Base-by-base conservation (phyloP, 257 asterid genomes). In the Scutellaria minor region DNA sequence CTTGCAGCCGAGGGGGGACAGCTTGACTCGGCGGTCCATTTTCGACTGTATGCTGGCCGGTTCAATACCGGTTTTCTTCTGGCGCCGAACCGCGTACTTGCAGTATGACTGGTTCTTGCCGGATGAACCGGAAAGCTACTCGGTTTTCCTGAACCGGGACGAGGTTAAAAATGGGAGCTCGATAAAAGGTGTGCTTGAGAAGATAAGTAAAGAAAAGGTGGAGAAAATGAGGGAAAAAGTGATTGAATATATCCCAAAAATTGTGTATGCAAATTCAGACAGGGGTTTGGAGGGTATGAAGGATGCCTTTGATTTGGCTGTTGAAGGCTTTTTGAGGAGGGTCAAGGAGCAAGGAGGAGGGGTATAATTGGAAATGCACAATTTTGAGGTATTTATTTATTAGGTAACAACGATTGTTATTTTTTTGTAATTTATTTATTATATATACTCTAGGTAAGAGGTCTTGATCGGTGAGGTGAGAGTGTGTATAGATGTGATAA, bases 31-130 rank as follows among this genome's bases (percentile, higher is more conserved):
- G 50, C 81, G 97, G 67, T 90, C 97, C 4, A 82, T 85, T 5
- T 93, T 93, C 8, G 98, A 93, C 63, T 93, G 98, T 78, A 85
- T 93, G 98, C 46, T 93, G n/a, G 96, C 97, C 58, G 98, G 98
- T 51, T 84, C 98, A 1, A 81, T 90, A 4, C 97, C 98, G 74
- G 93, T 90, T 27, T 93, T 93, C 4, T 93, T 93, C 88, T 93
- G 97, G 98, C 78, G 67, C 52, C 72, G 97, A 61, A 87, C 91
- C 0, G 92, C 91, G 47, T 86, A 90, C 69, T 11, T 72, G 70
- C 98, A 93, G 85, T 93, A 90, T 67, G 83, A 84, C 15, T 89
- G 91, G 98, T 90, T 88, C 79, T 57, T 90, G n/a, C 96, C 96
- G 7, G 71, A 14, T 0, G 88, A 93, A 42, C 90, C 85, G 56